Percentiles rank a stretch among this genome's conserved stretches.
phyloP scores from a whole-genome alignment of 345 rosid species.

The Noccaea caerulescens region DNA sequence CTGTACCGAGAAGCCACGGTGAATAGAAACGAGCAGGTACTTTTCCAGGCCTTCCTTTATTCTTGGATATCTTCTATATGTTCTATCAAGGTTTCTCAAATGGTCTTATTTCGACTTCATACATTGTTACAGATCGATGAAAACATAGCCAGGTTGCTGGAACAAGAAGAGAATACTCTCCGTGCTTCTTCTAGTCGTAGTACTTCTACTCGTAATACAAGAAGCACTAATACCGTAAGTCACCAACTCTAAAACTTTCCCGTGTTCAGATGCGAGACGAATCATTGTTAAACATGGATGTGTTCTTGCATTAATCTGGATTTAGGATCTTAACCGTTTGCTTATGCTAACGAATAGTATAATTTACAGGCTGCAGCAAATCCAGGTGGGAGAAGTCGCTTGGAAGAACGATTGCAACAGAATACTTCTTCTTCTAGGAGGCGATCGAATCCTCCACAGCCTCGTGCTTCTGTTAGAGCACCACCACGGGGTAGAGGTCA shows the following conservation, averaged over 20 bases:
- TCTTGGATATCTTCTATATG: slow-evolving; percentile 4
- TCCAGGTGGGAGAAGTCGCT: slow-evolving; percentile 48
- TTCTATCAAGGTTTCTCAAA: slow-evolving; percentile 24
- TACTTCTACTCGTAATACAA: slow-evolving; percentile 40
- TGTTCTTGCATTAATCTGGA: slow-evolving; percentile 16
- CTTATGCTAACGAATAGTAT: slow-evolving; percentile 17
- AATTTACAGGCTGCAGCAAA: slow-evolving; percentile 39
- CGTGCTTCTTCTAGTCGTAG: slow-evolving; percentile 46
- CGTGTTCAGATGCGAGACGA: slow-evolving; percentile 8
- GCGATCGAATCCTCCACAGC: slow-evolving; percentile 52
- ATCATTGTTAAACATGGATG: slow-evolving; percentile 2
- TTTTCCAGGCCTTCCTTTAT: slow-evolving; percentile 13
- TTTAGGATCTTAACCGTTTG: slow-evolving; percentile 14
- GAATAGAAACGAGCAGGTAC: slow-evolving; percentile 55
- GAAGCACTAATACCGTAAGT: slow-evolving; percentile 51
- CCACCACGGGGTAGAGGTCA: slow-evolving; percentile 55
- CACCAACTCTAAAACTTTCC: slow-evolving; percentile 11
- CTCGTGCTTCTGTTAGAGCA: slow-evolving; percentile 50
- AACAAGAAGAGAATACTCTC: slow-evolving; percentile 59
- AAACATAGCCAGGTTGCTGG: slow-evolving; percentile 61
- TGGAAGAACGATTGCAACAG: slow-evolving; percentile 46
- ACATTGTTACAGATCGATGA: slow-evolving; percentile 60
- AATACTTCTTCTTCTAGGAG: slow-evolving; percentile 55
- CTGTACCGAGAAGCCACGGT: slow-evolving; percentile 62
- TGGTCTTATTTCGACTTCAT: slow-evolving; percentile 13